Conservation (phyloP, 176 grass and related monocot genomes). For the Oryza longistaminata region DNA sequence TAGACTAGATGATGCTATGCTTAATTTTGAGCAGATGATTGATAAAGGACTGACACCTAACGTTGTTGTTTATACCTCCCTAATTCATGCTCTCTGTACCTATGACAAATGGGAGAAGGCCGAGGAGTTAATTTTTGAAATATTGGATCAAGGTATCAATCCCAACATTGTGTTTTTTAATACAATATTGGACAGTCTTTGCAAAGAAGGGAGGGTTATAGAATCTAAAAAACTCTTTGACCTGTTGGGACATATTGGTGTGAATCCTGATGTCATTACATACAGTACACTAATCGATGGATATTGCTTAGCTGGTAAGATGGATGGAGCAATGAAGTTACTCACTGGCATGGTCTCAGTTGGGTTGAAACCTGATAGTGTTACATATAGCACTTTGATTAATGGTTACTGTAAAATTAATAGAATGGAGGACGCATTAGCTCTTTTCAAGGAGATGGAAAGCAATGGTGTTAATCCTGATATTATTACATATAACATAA, state of each 20-base stretch:
- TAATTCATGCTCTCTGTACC: neutral
- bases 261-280: conserved; percentile 12
- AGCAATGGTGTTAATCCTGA: neutral
- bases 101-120: neutral
- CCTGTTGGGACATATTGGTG: conserved; percentile 11
- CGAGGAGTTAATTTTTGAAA: neutral
- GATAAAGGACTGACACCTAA: neutral
- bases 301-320: neutral
- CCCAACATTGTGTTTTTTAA: neutral
- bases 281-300: neutral
- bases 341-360: neutral
- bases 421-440: neutral
- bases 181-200: neutral
- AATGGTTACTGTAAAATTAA: neutral
- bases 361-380: neutral
- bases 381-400: neutral
- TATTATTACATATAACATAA: neutral
- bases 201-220: neutral
- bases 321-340: neutral
- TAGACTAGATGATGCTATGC: neutral
- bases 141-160: neutral
- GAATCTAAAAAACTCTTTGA: conserved; percentile 18
- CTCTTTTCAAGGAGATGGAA: neutral
- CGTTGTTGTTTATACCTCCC: neutral
- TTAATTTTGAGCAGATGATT: neutral